Evolutionary conservation across 768 basidiomycete genomes (phyloP), one percentile per base, ranked within the genome.

Genomic region (Mycena olivaceomarginata): DNA sequence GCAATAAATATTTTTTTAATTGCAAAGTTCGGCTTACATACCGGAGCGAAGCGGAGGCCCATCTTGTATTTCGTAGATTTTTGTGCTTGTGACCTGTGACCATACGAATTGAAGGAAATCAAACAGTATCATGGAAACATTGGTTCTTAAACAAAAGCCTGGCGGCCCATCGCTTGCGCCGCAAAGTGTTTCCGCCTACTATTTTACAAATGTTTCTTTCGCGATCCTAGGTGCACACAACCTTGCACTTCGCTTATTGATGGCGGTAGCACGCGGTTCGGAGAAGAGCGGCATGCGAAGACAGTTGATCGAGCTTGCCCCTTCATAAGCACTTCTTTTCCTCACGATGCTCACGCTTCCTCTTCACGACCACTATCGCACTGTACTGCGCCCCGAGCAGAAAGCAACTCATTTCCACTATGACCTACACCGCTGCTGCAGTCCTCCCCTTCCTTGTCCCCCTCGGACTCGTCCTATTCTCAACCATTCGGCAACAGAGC

Each of bases 381-480:
- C 70, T 70, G 31, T 70, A 69, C 59, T 71, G 60, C 62, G 37
- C 45, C 46, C n/a, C 60, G 60, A 64, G 62, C 70, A 63, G 48
- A 72, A 64, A 53, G 70, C 46, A 64, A 53, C 40, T 64, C 62
- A 72, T 64, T 64, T 53, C 46, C n/a, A 64, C 62, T 64, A 71
- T 71, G 70, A 63, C 70, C 70, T 64, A 72, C 62, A 64, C 70
- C 62, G 70, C 70, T 72, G 62, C 62, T 64, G 48, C 70, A 72
- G 53, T 72, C 62, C 70, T 72, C 62, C 70, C 70, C 62, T 72
- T 72, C 70, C 70, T 72, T 51, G 46, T 72, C 48, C 70, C 70
- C 62, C 51, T 64, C 70, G 70, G 70, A 64, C 70, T 72, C 48
- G 40, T 72, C 48, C 70, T 72, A 72, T 72, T 72, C 62, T 64